Conservation (phyloP, 225 moss, liverwort and hornwort genomes). For the Pleurozium schreberi region DNA sequence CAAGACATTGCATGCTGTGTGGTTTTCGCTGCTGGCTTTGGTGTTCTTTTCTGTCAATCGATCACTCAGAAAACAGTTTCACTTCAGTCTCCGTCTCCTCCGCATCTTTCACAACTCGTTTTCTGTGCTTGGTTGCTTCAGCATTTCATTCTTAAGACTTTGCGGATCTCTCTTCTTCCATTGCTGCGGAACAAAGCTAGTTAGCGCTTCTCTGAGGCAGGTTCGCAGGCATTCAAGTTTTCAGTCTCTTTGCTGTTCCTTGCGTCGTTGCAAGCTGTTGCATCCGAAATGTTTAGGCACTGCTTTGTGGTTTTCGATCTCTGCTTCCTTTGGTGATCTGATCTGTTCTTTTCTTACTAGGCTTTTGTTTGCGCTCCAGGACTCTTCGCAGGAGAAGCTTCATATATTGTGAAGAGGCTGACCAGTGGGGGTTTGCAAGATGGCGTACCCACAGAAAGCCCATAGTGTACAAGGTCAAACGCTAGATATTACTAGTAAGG, state of each 20-base stretch:
- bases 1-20: no score
- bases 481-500: slow-evolving; percentile 23
- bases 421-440: neutral
- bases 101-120: neutral
- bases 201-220: neutral
- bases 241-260: neutral
- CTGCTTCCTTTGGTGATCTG: neutral
- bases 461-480: slow-evolving; percentile 20
- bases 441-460: slow-evolving; percentile 9
- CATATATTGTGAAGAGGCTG: neutral
- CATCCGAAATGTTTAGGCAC: neutral
- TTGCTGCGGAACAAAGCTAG: neutral
- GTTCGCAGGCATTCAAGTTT: neutral
- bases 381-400: neutral
- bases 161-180: neutral
- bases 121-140: neutral
- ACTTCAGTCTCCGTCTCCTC: neutral
- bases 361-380: neutral
- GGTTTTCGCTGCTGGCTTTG: no score
- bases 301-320: neutral
- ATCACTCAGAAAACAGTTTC: neutral
- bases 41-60: no score
- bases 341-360: neutral
- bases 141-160: neutral
- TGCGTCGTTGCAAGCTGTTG: no score